Evolutionary conservation across 1,284 basidiomycete genomes (phyloP).

Genomic region (Moesziomyces globuligerus): DNA sequence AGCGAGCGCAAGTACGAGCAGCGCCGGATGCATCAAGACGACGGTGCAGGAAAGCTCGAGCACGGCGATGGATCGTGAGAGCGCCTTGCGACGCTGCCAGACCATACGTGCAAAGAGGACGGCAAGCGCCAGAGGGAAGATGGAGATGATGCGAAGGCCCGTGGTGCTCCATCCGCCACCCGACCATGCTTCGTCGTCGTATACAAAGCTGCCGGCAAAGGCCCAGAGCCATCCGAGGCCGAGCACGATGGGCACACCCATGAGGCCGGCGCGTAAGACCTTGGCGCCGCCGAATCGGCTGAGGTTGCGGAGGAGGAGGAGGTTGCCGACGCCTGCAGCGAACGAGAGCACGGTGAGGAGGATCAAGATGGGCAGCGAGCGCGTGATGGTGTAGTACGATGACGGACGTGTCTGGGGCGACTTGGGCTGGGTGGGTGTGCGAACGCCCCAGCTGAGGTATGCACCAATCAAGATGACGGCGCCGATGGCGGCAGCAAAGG

Average conservation of each 20-base stretch:
- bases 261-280: conserved; percentile 47
- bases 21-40: conserved; percentile 80
- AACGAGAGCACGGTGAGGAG: conserved; percentile 81
- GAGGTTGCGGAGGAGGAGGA: conserved; percentile 52
- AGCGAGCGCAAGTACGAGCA: conserved; percentile 81
- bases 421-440: conserved; percentile 38
- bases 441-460: conserved; percentile 37
- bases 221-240: conserved; percentile 86
- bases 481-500: conserved; percentile 36
- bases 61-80: conserved; percentile 75
- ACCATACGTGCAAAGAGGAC: conserved; percentile 79
- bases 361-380: conserved; percentile 83
- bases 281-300: conserved; percentile 46
- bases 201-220: conserved; percentile 88
- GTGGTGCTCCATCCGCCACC: conserved; percentile 81
- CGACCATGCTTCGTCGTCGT: conserved; percentile 75
- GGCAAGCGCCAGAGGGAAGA: conserved; percentile 78
- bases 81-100: conserved; percentile 73
- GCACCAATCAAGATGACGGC: conserved; percentile 46
- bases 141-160: conserved; percentile 82
- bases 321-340: conserved; percentile 78
- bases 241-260: conserved; percentile 76
- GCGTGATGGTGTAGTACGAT: conserved; percentile 73
- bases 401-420: conserved; percentile 54
- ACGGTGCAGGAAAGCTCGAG: conserved; percentile 83